A percentile compares a stretch with the other conserved stretches of the same genome.
Evolutionary conservation across 805 yeast genomes (phyloP).

Genomic region (Ogataea methylovora): DNA sequence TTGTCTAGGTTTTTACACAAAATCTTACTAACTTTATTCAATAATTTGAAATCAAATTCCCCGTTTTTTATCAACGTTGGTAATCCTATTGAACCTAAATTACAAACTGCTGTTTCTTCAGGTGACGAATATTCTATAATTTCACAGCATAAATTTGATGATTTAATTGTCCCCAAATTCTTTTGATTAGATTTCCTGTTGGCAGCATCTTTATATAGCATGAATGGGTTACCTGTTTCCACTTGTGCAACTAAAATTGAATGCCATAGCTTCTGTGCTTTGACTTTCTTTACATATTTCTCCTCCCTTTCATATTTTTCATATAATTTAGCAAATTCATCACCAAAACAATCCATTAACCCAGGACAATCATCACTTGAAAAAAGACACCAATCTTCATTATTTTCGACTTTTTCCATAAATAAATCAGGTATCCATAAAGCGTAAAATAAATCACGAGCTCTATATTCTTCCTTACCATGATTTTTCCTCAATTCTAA

Average conservation of each 20-base stretch:
- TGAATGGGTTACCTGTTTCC: constrained; percentile 94
- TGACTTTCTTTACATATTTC: constrained; percentile 53
- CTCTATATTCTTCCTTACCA: constrained; percentile 90
- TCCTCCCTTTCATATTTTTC: constrained; percentile 66
- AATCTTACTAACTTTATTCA: constrained; percentile 74
- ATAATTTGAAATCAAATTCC: constrained; percentile 59
- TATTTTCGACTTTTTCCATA: constrained; percentile 79
- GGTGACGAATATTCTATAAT: constrained; percentile 86
- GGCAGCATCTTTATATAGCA: constrained; percentile 90
- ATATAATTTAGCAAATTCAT: constrained; percentile 69
- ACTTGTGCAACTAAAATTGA: constrained; percentile 87
- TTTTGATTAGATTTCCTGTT: constrained; percentile 83
- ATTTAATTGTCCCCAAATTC: constrained; percentile 86
- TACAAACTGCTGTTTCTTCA: constrained; percentile 95
- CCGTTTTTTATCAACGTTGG: constrained; percentile 62
- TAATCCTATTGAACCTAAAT: constrained; percentile 83
- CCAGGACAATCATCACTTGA: constrained; percentile 90
- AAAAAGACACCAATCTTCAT: constrained; percentile 82
- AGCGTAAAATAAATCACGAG: constrained; percentile 89
- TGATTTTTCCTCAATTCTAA: constrained; percentile 85
- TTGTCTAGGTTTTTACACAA: constrained; percentile 71
- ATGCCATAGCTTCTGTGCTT: constrained; percentile 89
- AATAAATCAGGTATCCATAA: constrained; percentile 93
- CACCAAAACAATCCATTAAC: constrained; percentile 74
- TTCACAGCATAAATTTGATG: constrained; percentile 92